Percentiles rank a stretch among this genome's conserved stretches.
Conservation (phyloP, 164 flowering plant genomes). For the Berberis thunbergii region DNA sequence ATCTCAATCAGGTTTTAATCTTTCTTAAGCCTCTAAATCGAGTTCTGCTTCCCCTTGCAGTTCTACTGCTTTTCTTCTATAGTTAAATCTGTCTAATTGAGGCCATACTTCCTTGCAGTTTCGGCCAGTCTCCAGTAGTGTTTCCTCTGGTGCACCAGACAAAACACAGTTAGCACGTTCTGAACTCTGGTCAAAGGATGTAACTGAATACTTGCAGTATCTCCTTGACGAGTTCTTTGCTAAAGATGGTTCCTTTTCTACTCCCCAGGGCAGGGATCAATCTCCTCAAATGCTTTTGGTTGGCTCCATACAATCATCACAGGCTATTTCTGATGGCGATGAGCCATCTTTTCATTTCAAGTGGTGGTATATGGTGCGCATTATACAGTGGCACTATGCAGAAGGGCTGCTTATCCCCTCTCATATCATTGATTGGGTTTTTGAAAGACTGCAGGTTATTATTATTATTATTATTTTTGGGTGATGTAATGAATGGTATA, state of each 20-base stretch:
- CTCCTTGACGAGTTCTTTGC: slow-evolving; percentile 69
- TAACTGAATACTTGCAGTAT: slow-evolving; percentile 71
- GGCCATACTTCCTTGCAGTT: slow-evolving; percentile 42
- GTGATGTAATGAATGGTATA: too few species aligned
- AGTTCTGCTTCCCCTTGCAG: not conserved
- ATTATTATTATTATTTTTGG: not conserved
- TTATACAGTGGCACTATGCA: slow-evolving; percentile 83
- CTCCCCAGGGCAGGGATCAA: slow-evolving; percentile 47
- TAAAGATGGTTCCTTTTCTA: slow-evolving; percentile 40
- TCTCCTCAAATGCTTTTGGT: slow-evolving; percentile 45
- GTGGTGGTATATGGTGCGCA: slow-evolving; percentile 93
- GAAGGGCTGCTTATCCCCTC: slow-evolving; percentile 83
- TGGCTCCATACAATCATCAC: slow-evolving; percentile 37
- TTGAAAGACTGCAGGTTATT: slow-evolving; percentile 66
- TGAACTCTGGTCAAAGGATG: slow-evolving; percentile 95
- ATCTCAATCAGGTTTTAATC: slow-evolving; percentile 42
- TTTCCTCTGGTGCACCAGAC: slow-evolving; percentile 64
- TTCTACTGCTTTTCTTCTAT: not conserved
- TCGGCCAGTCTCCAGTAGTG: slow-evolving; percentile 45
- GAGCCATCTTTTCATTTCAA: slow-evolving; percentile 76
- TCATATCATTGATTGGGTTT: slow-evolving; percentile 86
- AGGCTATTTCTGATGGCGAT: slow-evolving; percentile 38
- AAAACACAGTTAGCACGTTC: slow-evolving; percentile 62
- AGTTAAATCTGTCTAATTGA: slow-evolving; percentile 6
- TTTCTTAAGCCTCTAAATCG: not conserved